These are phyloP conservation scores for Syzygium malaccense DNA, from an alignment of 441 rosid species.

Conservation along the genomic window DNA sequence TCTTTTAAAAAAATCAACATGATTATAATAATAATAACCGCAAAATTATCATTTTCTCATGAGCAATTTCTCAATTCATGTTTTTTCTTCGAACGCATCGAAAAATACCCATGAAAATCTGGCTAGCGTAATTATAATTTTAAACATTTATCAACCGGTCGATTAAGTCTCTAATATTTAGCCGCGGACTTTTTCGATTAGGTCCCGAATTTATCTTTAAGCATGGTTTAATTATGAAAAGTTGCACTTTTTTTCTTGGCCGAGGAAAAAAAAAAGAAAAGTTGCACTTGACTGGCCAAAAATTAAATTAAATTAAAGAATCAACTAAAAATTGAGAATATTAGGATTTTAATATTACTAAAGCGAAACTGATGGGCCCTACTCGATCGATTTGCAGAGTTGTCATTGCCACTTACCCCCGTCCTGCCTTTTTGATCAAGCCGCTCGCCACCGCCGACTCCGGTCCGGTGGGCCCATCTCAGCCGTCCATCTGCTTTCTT, in stretches of 20 bases:
- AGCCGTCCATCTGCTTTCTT: neutral
- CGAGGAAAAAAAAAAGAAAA: neutral
- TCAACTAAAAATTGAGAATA: neutral
- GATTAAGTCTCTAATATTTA: neutral
- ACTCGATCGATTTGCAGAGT: neutral
- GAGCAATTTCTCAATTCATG: neutral
- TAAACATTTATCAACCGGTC: rapidly evolving
- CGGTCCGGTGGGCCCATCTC: neutral
- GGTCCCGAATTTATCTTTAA: neutral
- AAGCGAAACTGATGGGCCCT: neutral
- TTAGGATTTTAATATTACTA: neutral
- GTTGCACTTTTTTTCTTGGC: neutral
- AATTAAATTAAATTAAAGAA: neutral
- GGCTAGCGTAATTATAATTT: neutral
- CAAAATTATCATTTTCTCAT: neutral
- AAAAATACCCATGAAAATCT: neutral
- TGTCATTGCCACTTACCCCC: neutral
- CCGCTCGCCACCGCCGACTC: neutral
- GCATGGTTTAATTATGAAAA: neutral
- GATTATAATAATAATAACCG: neutral
- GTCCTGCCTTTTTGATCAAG: neutral
- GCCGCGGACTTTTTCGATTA: neutral
- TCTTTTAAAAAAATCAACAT: neutral
- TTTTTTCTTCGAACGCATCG: rapidly evolving
- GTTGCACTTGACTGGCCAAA: neutral